phyloP scores from a whole-genome alignment of 2,329 filamentous ascomycete species.

The Fusarium nurragi region DNA sequence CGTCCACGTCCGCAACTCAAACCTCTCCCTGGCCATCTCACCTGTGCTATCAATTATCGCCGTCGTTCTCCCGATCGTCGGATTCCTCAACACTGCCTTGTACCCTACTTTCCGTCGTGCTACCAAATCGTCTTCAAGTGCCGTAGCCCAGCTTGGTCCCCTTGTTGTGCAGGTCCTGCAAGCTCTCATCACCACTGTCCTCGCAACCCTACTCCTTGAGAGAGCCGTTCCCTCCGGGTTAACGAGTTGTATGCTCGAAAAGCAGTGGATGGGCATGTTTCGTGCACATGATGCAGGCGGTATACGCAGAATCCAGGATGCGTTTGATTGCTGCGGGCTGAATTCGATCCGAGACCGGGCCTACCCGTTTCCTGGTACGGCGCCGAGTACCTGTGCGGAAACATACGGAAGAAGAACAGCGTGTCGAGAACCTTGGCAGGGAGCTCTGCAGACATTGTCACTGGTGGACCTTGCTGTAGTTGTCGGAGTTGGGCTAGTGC shows the following conservation, averaged over 20 bases:
- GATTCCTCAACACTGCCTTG: conserved; percentile 50
- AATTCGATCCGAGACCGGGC: conserved; percentile 65
- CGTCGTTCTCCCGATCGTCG: conserved; percentile 54
- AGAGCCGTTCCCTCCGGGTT: conserved; percentile 47
- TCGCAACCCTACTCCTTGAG: conserved; percentile 56
- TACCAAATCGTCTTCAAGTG: conserved; percentile 34
- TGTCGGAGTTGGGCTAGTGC: conserved; percentile 62
- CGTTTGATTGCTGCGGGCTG: conserved; percentile 73
- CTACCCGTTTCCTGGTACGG: conserved; percentile 65
- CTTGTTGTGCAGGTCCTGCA: conserved; percentile 55
- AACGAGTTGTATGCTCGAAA: conserved; percentile 63
- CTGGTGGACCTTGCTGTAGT: conserved; percentile 66
- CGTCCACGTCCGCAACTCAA: conserved; percentile 51
- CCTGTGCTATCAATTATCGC: conserved; percentile 50
- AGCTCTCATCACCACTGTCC: conserved; percentile 53
- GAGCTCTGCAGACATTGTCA: conserved; percentile 61
- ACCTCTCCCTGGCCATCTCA: conserved; percentile 55
- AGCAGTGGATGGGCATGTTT: conserved; percentile 66
- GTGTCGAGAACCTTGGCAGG: conserved; percentile 67
- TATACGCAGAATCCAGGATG: conserved; percentile 71
- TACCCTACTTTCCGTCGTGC: conserved; percentile 47
- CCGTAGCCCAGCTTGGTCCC: conserved; percentile 43
- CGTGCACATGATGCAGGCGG: conserved; percentile 57
- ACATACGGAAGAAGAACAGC: conserved; percentile 56
- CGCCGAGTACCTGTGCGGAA: conserved; percentile 54